Evolutionary conservation across 129 eudicot genomes (phyloP), one percentile per base, ranked within the genome.

Genomic region (Solidago caesia): DNA sequence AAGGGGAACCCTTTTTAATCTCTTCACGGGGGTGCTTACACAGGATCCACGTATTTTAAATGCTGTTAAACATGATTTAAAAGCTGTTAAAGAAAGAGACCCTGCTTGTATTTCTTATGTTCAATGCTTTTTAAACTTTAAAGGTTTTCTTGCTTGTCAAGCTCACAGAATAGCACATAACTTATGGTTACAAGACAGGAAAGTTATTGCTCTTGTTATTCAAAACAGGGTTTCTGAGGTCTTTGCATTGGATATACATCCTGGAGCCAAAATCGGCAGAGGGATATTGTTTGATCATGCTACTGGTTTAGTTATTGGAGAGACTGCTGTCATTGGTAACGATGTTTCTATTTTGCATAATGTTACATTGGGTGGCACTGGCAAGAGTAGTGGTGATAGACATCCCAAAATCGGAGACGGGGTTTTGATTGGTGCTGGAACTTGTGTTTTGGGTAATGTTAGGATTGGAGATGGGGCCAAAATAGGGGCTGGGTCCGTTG

Each of bases 21-120:
- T 79, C 56, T 72, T 79, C 53, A 39, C 56, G 21, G 57, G 68
- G 47, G 78, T 79, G 33, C 64, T 79, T 14, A 57, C 49, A 33
- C 47, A 73, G 11, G 70, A 79, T 46, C 76, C 46, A 53, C 79
- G 45, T 45, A 59, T 72, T 42, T 42, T 65, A 12, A 49, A 46
- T 12, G 68, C 75, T 1, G 74, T 79, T 46, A 66, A 58, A 57
- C 27, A 73, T 11, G 83, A 79, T 58, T 49, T 79, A 47, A 73
- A 5, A 8, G 83, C 74, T 7, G 98, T 92, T 0, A 89, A 86
- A 58, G 96, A 89, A 60, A 86, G 98, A 51, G 98, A 92, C 85
- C 96, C 98, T 7, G 98, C 98, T 75, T 92, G 98, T 73, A 77
- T 89, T 2, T 86, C 86, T 68, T 92, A 86, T 45, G 95, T 89